Evolutionary conservation across 306 rosid species (phyloP), one percentile per base, ranked within the genome.

Genomic region (Lathyrus tuberosus): DNA sequence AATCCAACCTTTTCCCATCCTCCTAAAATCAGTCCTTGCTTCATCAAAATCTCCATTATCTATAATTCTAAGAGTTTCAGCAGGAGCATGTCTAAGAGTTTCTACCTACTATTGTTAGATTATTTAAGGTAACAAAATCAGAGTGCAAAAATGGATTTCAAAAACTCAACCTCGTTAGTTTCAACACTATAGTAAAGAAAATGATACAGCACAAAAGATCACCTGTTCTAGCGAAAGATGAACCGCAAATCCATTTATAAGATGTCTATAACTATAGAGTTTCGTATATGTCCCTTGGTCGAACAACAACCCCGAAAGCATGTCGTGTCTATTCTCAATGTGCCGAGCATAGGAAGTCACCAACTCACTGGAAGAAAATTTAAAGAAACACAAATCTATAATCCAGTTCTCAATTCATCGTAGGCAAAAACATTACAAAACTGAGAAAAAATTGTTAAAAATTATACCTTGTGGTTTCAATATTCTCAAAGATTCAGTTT

Each of bases 201-300:
- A 30, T 30, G 33, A 31, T 5, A 49, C 41, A 58, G 58, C 53
- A 53, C 76, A 53, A 79, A 78, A 70, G 84, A 75, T 87, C 85
- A 95, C 99, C 99, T 95, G 99, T 73, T 95, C 95, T 2, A 80
- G 88, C 24, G 99, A 84, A 70, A 95, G 78, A 79, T 91, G 91
- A 84, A n/a, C n/a, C n/a, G n/a, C n/a, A n/a, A n/a, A n/a, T n/a
- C n/a, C n/a, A n/a, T n/a, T n/a, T n/a, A n/a, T 79, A 70, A 95
- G 95, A 89, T 95, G 99, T 20, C 78, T 69, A 80, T 91, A 95
- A 71, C 99, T 95, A 71, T 95, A 95, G 67, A 95, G 87, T 73
- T 95, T 95, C 51, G 69, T 66, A 79, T 91, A 95, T 61, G 87
- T 86, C 52, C 96, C 97, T 26, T 41, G 65, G 62, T 91, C 92